Conservation (phyloP, 1,139 yeast genomes). For the Protomyces lactucae-debilis region DNA sequence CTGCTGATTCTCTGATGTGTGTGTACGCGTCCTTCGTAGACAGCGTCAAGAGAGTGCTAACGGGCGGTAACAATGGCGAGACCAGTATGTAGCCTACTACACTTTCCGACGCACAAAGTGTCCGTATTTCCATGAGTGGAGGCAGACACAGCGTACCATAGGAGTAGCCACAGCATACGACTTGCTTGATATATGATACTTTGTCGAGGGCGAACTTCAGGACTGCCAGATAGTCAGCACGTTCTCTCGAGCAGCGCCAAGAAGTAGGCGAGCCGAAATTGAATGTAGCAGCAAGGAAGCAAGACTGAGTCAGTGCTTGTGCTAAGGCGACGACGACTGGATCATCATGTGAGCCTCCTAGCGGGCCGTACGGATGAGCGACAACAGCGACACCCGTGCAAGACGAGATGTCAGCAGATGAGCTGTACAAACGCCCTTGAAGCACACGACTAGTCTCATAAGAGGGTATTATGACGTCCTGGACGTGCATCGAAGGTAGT, state of each 20-base stretch:
- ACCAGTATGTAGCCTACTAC: background rate
- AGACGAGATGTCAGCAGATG: background rate
- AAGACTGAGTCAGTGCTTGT: background rate
- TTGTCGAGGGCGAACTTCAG: background rate
- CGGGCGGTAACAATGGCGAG: constrained; percentile 16
- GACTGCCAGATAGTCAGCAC: constrained; percentile 6
- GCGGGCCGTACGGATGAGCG: constrained; percentile 18
- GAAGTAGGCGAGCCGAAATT: constrained; percentile 11
- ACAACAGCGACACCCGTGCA: background rate
- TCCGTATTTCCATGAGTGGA: background rate
- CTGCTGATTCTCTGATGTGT: background rate
- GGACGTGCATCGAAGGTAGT: no score
- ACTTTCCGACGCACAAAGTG: background rate
- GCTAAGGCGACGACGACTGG: constrained; percentile 4
- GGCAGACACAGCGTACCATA: constrained; percentile 25
- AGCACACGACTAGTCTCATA: no score
- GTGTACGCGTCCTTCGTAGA: background rate
- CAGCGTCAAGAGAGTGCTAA: constrained; percentile 10
- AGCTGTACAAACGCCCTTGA: no score
- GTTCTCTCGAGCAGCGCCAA: constrained; percentile 6
- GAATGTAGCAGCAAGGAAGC: constrained; percentile 1
- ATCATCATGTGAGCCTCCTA: constrained; percentile 20
- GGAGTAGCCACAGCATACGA: constrained; percentile 19
- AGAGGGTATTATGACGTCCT: no score
- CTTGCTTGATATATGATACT: background rate